phyloP scores from a whole-genome alignment of 192 early-diverging fungal species.

The Gonapodya sp. region DNA sequence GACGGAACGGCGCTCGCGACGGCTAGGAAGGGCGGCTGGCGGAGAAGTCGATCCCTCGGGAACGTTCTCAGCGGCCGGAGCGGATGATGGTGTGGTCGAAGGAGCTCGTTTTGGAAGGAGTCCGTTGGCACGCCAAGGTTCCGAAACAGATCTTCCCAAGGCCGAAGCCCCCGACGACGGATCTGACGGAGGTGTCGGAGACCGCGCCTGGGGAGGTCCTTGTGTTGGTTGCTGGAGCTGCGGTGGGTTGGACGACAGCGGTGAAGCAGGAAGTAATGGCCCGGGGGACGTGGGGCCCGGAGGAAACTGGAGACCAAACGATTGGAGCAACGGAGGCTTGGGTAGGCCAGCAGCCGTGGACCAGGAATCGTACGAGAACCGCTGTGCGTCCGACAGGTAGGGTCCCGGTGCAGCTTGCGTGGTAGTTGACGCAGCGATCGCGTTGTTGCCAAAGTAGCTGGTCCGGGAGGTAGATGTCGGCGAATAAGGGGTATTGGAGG shows the following conservation, averaged over 20 bases:
- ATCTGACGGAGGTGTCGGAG: neutral
- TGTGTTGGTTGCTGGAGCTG: too few relatives aligned
- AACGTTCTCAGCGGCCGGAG: neutral
- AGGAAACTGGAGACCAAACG: neutral
- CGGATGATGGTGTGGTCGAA: neutral
- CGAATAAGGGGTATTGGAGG: too few relatives aligned
- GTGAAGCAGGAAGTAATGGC: neutral
- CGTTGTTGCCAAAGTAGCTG: too few relatives aligned
- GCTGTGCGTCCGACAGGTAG: too few relatives aligned
- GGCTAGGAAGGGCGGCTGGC: neutral
- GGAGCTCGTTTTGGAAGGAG: neutral
- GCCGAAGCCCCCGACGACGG: neutral
- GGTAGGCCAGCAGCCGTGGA: neutral
- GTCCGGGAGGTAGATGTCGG: too few relatives aligned
- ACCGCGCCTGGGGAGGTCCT: too few relatives aligned
- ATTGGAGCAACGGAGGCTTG: neutral
- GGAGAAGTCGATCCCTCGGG: neutral
- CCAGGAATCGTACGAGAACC: neutral
- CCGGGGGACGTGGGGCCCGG: neutral
- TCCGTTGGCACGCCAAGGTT: neutral
- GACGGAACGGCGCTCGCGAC: neutral
- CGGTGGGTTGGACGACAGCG: neutral
- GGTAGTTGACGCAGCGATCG: too few relatives aligned
- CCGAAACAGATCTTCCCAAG: neutral
- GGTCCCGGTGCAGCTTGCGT: too few relatives aligned